Evolutionary conservation across 208 protist species (phyloP).

Genomic region (Trypanosoma avium): DNA sequence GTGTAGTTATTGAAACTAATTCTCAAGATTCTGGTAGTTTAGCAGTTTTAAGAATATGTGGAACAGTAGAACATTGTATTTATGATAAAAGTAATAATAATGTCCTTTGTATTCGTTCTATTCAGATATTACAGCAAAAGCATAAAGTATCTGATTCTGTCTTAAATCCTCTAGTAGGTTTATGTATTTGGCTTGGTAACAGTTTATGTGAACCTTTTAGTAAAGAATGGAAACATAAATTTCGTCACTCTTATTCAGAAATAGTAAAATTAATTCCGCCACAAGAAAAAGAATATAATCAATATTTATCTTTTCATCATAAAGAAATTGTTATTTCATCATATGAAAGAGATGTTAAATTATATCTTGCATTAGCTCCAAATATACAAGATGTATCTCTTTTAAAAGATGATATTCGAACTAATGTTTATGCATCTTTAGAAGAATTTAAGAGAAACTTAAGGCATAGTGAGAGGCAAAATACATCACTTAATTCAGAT

Average conservation of each 20-base stretch:
- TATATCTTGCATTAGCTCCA: conserved; percentile 11
- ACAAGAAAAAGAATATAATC: neutral
- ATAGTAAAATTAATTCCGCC: neutral
- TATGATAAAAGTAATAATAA: neutral
- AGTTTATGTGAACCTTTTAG: neutral
- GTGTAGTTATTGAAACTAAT: conserved; percentile 7
- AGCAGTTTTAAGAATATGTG: neutral
- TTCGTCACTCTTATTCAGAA: conserved; percentile 2
- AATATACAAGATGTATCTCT: neutral
- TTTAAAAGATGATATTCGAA: neutral
- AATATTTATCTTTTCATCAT: neutral
- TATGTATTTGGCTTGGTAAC: conserved; percentile 13
- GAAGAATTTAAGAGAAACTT: neutral
- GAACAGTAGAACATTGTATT: neutral
- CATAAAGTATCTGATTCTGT: neutral
- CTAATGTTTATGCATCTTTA: neutral
- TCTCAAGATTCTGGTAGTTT: neutral
- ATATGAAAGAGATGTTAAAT: neutral
- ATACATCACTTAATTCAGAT: neutral
- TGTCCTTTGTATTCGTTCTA: conserved; percentile 16
- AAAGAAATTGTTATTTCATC: conserved; percentile 16
- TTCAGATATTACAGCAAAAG: neutral
- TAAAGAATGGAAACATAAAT: conserved; percentile 1
- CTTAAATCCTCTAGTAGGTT: neutral
- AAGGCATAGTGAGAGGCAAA: neutral